phyloP scores from a whole-genome alignment of 495 filamentous ascomycete species.

The Ascodesmis nigricans region DNA sequence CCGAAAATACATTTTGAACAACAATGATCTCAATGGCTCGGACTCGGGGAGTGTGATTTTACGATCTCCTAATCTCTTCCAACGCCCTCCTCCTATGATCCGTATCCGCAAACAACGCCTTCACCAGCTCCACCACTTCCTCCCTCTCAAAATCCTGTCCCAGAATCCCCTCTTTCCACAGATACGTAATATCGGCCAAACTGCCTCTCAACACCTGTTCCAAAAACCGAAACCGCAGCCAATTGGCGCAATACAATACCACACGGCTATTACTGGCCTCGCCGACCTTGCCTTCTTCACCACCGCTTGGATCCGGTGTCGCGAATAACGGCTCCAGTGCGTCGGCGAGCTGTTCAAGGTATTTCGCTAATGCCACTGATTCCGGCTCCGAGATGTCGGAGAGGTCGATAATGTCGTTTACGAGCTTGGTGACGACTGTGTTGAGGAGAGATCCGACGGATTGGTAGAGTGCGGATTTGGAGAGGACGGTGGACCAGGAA shows the following conservation, averaged over 20 bases:
- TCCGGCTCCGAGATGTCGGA: constrained; percentile 70
- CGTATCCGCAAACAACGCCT: constrained; percentile 78
- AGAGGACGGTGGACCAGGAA: constrained; percentile 61
- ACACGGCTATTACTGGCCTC: constrained; percentile 18
- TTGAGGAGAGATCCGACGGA: constrained; percentile 62
- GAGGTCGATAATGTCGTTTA: constrained; percentile 70
- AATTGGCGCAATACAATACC: constrained; percentile 54
- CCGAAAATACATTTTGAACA: no score
- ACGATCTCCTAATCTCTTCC: constrained; percentile 42
- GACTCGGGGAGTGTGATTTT: no score
- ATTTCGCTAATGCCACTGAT: constrained; percentile 49
- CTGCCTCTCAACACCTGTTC: constrained; percentile 76
- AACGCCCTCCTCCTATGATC: constrained; percentile 53
- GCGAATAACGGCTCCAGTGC: constrained; percentile 57
- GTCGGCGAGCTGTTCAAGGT: constrained; percentile 47
- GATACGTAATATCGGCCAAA: constrained; percentile 63
- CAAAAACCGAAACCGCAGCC: constrained; percentile 79
- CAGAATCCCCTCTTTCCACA: constrained; percentile 73
- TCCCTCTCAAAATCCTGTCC: constrained; percentile 40
- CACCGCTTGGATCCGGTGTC: constrained; percentile 27
- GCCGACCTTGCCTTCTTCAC: constrained; percentile 20
- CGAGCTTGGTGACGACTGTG: constrained; percentile 57
- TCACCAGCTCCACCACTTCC: constrained; percentile 73
- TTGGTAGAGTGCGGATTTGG: constrained; percentile 62
- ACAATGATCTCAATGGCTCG: no score